These are phyloP conservation scores for Solanum arcanum DNA, from an alignment of 257 asterid species.

Conservation along the genomic window DNA sequence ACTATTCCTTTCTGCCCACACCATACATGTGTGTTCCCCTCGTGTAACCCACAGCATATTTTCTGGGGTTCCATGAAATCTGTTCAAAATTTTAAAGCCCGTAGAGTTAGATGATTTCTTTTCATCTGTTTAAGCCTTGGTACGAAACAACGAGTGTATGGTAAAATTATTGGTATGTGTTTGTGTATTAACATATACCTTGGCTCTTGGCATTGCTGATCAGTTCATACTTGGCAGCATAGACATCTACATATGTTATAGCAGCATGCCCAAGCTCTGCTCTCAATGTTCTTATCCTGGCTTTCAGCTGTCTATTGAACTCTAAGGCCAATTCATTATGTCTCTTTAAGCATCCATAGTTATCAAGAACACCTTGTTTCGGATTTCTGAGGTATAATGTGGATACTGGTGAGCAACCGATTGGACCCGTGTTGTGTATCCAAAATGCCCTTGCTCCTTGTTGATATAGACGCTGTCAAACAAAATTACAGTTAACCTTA, in stretches of 20 bases:
- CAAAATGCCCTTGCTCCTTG: conserved; percentile 58
- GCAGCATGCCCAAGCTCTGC: conserved; percentile 28
- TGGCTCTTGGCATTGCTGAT: conserved; percentile 35
- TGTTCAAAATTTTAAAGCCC: conserved; percentile 4
- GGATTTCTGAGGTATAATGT: conserved; percentile 23
- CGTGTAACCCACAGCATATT: conserved; percentile 63
- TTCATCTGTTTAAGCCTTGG: background rate
- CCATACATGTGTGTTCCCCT: conserved; percentile 31
- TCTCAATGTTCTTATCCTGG: conserved; percentile 25
- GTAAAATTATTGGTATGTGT: background rate
- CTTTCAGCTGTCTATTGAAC: conserved; percentile 39
- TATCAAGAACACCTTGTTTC: conserved; percentile 31
- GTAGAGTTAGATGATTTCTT: background rate
- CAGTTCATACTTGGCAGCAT: conserved; percentile 47
- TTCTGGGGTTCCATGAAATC: conserved; percentile 47
- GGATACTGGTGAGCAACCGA: conserved; percentile 47
- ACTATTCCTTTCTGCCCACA: conserved; percentile 49
- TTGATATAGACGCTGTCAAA: conserved; percentile 29
- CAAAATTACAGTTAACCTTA: background rate
- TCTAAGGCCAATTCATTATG: conserved; percentile 40
- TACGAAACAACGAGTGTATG: background rate
- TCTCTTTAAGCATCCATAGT: conserved; percentile 42
- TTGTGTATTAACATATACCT: conserved; percentile 14
- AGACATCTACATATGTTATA: conserved; percentile 50
- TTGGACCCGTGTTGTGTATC: conserved; percentile 75